phyloP scores from a whole-genome alignment of 2,329 filamentous ascomycete species.

The Fusarium begoniae region DNA sequence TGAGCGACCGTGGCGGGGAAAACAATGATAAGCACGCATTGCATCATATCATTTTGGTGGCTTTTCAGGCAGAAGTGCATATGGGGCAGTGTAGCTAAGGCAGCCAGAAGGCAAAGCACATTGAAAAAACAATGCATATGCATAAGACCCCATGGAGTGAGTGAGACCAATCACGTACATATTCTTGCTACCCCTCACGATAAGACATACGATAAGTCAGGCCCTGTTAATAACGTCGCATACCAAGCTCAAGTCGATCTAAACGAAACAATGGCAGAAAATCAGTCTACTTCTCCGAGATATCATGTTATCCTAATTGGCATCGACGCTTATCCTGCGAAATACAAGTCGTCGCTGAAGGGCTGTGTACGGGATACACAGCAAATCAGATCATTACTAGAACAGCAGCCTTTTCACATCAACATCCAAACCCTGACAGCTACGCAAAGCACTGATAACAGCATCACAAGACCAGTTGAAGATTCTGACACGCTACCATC shows the following conservation, averaged over 20 bases:
- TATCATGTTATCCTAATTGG: constrained; percentile 15
- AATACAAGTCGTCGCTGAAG: background rate
- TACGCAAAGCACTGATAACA: background rate
- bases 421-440: constrained; percentile 5
- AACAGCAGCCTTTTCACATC: background rate
- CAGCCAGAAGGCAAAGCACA: background rate
- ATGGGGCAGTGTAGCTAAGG: background rate
- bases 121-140: background rate
- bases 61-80: background rate
- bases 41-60: background rate
- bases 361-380: constrained; percentile 16
- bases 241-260: background rate
- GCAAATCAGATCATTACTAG: background rate
- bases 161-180: background rate
- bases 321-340: constrained; percentile 9
- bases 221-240: too few species aligned
- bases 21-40: background rate
- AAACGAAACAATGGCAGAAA: background rate
- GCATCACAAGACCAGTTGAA: background rate
- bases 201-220: background rate
- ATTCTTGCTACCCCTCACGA: background rate
- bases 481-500: background rate
- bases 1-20: background rate
- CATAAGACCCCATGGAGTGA: background rate
- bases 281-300: background rate